Percentiles rank a stretch among this genome's conserved stretches.
Conservation (phyloP, 768 basidiomycete species). For the Lentinula guzmanii region DNA sequence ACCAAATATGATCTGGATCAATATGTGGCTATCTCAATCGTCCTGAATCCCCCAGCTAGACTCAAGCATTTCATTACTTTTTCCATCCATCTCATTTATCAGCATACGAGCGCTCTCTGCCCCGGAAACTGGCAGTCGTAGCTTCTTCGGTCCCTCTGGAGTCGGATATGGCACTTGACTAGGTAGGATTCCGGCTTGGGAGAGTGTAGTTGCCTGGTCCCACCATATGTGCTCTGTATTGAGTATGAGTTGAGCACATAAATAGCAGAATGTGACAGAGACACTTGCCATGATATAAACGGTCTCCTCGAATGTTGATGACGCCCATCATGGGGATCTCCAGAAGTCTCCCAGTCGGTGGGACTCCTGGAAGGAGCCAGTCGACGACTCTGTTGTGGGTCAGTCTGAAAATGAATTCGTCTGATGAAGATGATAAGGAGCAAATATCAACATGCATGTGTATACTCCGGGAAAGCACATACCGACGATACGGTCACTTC, state of each 20-base stretch:
- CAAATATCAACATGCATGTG: too few species aligned
- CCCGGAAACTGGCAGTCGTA: slow-evolving; percentile 21
- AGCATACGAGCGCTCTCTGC: slow-evolving; percentile 17
- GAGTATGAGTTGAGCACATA: background rate
- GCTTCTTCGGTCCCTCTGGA: slow-evolving; percentile 10
- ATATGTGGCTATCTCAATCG: too few species aligned
- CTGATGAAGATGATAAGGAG: slow-evolving; percentile 17
- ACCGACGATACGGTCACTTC: slow-evolving; percentile 47
- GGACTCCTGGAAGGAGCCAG: slow-evolving; percentile 49
- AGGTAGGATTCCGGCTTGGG: slow-evolving; percentile 19
- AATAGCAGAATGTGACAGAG: background rate
- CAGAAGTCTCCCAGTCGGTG: slow-evolving; percentile 42
- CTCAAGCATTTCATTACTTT: slow-evolving; percentile 21
- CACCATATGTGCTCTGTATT: slow-evolving; percentile 22
- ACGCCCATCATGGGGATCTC: slow-evolving; percentile 49
- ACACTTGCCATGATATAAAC: slow-evolving; percentile 19
- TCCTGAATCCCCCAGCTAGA: slow-evolving; percentile 14
- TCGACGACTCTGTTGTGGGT: slow-evolving; percentile 40
- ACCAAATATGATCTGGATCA: too few species aligned
- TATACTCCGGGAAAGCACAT: slow-evolving; percentile 6
- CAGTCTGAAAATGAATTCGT: slow-evolving; percentile 44
- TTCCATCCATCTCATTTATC: slow-evolving; percentile 17
- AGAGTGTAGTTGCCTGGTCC: slow-evolving; percentile 20
- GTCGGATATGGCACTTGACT: slow-evolving; percentile 14
- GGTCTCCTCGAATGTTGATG: slow-evolving; percentile 42